Evolutionary conservation across 129 eudicot genomes (phyloP).

Genomic region (Escallonia herrerae): DNA sequence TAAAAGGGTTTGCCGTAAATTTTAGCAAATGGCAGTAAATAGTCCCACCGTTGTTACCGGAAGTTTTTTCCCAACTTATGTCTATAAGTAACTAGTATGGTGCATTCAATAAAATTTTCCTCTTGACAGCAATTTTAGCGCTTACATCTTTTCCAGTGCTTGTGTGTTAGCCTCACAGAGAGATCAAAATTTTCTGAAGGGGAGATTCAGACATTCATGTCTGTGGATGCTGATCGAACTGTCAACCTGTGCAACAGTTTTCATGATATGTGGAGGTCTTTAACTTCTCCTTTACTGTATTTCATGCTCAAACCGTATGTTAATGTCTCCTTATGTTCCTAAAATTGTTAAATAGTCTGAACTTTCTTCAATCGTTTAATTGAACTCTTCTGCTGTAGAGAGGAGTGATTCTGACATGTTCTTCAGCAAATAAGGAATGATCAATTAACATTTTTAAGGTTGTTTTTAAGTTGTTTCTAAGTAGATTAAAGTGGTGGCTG

Average conservation of each 20-base stretch:
- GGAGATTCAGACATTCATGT: constrained; percentile 96
- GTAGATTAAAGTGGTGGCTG: too few relatives aligned
- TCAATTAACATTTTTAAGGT: too few relatives aligned
- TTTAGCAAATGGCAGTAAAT: too few relatives aligned
- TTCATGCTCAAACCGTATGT: background rate
- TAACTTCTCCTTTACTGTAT: constrained; percentile 6
- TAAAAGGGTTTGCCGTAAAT: too few relatives aligned
- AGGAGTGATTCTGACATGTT: background rate
- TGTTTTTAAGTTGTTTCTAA: too few relatives aligned
- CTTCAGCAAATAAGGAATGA: background rate
- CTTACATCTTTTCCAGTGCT: constrained; percentile 52
- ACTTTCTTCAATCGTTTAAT: background rate
- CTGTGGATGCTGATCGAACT: constrained; percentile 88
- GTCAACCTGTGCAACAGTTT: constrained; percentile 88
- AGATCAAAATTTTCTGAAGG: constrained; percentile 82
- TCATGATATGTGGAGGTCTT: constrained; percentile 96
- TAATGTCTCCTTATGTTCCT: background rate
- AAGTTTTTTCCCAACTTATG: too few relatives aligned
- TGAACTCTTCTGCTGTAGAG: background rate
- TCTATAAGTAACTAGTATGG: too few relatives aligned
- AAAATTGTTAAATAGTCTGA: background rate
- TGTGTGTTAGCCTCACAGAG: constrained; percentile 63
- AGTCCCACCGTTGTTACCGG: too few relatives aligned
- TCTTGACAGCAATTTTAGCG: background rate
- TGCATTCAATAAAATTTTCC: too few relatives aligned